Base-by-base conservation (phyloP, 2,329 filamentous ascomycete genomes). In the Claviceps sp. region DNA sequence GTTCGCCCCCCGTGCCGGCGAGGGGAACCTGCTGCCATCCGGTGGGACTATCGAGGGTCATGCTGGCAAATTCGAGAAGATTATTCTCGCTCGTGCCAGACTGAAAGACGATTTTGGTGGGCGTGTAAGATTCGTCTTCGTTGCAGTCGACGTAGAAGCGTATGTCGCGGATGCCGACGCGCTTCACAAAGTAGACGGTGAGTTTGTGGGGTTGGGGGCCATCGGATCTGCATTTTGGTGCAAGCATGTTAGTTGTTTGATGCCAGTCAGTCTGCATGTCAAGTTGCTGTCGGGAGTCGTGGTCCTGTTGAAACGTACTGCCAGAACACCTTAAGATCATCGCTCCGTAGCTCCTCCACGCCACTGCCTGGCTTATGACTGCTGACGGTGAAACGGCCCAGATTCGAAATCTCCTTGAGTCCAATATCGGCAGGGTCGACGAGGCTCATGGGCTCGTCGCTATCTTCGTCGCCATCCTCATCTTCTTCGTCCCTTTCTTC, bases 41-140 rank as follows among this genome's bases (percentile, higher is more conserved):
- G 44, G 82, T 78, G 0, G 91, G 91, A 54, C 81, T 83, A 57
- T 82, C 80, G 24, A 95, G 82, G 56, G 80, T 78, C 75, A 95
- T 85, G 24, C 82, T 82, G 1, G 84, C 83, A 66, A 95, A 97
- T 56, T 93, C 86, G 51, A 94, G 85, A 10, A 97, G 79, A 62
- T 94, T 89, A 66, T 97, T 93, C 57, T 89, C 85, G 45, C 89
- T 89, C 56, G 89, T 95, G 13, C 93, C 93, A 0, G 90, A 91
- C 40, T 85, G 81, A 64, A 97, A 89, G 47, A 86, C 74, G 61
- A 98, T 94, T 61, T 89, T 87, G 1, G 90, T 97, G 0, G 93
- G 93, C 3, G 93, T 98, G 67, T 98, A 98, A 44, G 87, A 93
- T 69, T 98, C 93, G 67, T 98, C 93, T 51, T 88, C 81, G 56